Evolutionary conservation across 768 basidiomycete genomes (phyloP).

Genomic region (Mycena latifolia): DNA sequence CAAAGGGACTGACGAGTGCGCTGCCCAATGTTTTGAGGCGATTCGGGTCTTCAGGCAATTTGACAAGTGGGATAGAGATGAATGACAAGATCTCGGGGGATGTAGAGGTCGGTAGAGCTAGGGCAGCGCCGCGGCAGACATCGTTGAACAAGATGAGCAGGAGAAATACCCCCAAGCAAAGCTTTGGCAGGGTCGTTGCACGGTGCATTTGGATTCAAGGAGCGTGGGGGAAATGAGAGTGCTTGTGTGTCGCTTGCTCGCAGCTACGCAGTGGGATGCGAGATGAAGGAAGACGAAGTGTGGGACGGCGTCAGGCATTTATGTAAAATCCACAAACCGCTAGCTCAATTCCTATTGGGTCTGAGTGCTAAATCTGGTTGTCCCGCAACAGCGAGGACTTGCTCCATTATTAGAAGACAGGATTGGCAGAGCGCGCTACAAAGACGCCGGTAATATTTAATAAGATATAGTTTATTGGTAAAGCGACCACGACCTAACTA

Average conservation of each 20-base stretch:
- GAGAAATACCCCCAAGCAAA: constrained; percentile 2
- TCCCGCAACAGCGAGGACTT: too few relatives aligned
- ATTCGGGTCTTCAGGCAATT: constrained; percentile 9
- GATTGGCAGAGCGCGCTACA: too few relatives aligned
- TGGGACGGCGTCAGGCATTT: not conserved
- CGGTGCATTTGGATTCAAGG: not conserved
- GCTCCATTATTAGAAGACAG: too few relatives aligned
- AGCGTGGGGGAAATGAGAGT: not conserved
- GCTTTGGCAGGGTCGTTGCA: not conserved
- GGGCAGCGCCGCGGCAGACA: not conserved
- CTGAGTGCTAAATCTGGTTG: too few relatives aligned
- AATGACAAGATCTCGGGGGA: constrained; percentile 14
- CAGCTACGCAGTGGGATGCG: not conserved
- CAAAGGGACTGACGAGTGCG: constrained; percentile 22
- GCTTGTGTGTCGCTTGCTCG: not conserved
- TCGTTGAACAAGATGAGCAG: constrained; percentile 13
- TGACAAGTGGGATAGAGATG: constrained; percentile 39
- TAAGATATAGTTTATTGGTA: too few relatives aligned
- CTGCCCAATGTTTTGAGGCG: constrained; percentile 24
- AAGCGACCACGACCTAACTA: too few relatives aligned
- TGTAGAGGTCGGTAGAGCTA: not conserved
- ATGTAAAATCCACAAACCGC: not conserved
- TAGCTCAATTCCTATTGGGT: too few relatives aligned
- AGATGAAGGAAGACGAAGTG: not conserved
- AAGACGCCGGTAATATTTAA: too few relatives aligned